A percentile compares a stretch with the other conserved stretches of the same genome.
Evolutionary conservation across 108 stramenopile species (phyloP).

Genomic region (Cyclostephanos invisitatus): DNA sequence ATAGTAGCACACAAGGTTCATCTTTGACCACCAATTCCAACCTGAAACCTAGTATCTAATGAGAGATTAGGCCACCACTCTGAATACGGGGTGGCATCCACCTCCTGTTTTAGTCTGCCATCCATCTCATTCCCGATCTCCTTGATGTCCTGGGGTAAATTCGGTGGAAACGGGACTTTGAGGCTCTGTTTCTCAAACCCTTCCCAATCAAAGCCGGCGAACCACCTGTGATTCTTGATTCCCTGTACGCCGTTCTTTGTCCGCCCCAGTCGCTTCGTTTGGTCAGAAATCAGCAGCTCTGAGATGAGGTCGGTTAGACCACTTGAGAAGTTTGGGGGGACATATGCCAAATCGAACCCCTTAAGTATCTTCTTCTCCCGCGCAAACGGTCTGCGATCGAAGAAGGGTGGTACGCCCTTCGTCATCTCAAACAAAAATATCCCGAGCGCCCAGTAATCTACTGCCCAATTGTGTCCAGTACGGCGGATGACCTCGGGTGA

Average conservation of each 20-base stretch:
- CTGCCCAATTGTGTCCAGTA: conserved; percentile 71
- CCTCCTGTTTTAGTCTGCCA: neutral
- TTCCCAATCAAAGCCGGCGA: conserved; percentile 52
- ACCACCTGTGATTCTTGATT: conserved; percentile 45
- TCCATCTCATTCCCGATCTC: neutral
- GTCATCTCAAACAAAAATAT: conserved; percentile 63
- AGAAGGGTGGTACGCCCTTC: conserved; percentile 67
- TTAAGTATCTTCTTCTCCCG: conserved; percentile 37
- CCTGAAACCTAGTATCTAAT: neutral
- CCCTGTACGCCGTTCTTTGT: conserved; percentile 45
- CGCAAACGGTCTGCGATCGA: conserved; percentile 23
- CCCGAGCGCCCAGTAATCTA: conserved; percentile 73
- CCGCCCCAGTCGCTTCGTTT: conserved; percentile 68
- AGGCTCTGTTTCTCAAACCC: conserved; percentile 16
- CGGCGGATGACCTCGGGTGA: conserved; percentile 61
- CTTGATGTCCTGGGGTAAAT: conserved; percentile 2
- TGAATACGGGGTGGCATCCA: neutral
- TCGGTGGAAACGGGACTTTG: neutral
- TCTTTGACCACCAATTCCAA: neutral
- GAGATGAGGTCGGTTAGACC: conserved; percentile 61
- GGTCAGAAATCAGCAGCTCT: conserved; percentile 60
- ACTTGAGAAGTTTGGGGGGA: conserved; percentile 47
- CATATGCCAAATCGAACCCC: conserved; percentile 29
- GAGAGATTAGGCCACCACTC: conserved; percentile 1
- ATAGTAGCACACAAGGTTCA: neutral